A percentile compares a stretch with the other conserved stretches of the same genome.
These are phyloP conservation scores for Phytophthora fragariae DNA, from an alignment of 352 stramenopile species.

Conservation along the genomic window DNA sequence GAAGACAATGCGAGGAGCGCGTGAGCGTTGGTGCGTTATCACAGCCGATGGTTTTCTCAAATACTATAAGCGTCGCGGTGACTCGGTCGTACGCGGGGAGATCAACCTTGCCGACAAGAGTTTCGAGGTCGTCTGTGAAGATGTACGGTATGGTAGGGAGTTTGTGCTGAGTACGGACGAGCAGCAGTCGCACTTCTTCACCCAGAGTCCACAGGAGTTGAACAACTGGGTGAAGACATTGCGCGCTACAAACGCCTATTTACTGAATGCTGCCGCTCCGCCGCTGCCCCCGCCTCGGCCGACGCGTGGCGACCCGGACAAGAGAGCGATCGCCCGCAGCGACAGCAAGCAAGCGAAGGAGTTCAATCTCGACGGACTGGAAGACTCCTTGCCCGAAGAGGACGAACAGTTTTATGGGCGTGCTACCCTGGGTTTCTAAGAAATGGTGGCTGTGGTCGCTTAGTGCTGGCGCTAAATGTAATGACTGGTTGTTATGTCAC, in stretches of 20 bases:
- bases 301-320: conserved; percentile 35
- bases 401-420: conserved; percentile 87
- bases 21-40: conserved; percentile 89
- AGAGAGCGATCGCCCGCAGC: conserved; percentile 23
- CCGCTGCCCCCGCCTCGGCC: conserved; percentile 39
- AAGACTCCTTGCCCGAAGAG: conserved; percentile 59
- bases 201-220: conserved; percentile 72
- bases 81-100: conserved; percentile 82
- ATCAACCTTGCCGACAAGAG: conserved; percentile 82
- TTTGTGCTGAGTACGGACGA: conserved; percentile 85
- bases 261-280: conserved; percentile 53
- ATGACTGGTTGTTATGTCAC: conserved; percentile 43
- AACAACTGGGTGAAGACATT: conserved; percentile 84
- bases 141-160: conserved; percentile 75
- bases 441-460: conserved; percentile 17
- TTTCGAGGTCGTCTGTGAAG: conserved; percentile 86
- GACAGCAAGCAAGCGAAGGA: conserved; percentile 44
- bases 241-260: conserved; percentile 68
- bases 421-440: conserved; percentile 83
- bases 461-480: conserved; percentile 42
- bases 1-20: conserved; percentile 86
- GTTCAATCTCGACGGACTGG: conserved; percentile 50
- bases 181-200: conserved; percentile 90
- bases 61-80: conserved; percentile 90
- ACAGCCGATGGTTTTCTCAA: conserved; percentile 72